A percentile compares a stretch with the other conserved stretches of the same genome.
phyloP scores from a whole-genome alignment of 2,329 filamentous ascomycete genomes.

The Boeremia lycopersici region DNA sequence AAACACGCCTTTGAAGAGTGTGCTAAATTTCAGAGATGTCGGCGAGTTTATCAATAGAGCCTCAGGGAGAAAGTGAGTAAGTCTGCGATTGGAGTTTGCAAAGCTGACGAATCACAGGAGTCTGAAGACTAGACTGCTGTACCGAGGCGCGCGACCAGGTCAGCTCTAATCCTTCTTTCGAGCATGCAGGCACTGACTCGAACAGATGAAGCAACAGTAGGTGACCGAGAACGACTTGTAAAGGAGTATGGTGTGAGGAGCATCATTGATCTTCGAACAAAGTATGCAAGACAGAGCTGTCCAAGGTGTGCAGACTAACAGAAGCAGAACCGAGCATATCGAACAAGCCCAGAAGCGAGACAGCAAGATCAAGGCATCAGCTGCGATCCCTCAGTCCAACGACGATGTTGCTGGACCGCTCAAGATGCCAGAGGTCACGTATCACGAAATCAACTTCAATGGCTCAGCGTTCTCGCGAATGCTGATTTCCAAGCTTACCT shows the following conservation, averaged over 20 bases:
- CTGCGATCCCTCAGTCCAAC: constrained; percentile 55
- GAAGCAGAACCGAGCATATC: constrained; percentile 70
- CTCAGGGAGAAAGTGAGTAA: constrained; percentile 23
- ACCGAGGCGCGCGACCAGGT: constrained; percentile 46
- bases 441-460: constrained; percentile 74
- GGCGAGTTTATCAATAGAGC: constrained; percentile 37
- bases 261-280: constrained; percentile 79
- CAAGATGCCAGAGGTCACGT: constrained; percentile 67
- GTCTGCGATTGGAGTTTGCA: not conserved
- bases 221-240: constrained; percentile 66
- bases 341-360: constrained; percentile 68
- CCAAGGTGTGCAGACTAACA: constrained; percentile 3
- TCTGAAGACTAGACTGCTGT: constrained; percentile 38
- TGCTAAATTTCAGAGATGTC: constrained; percentile 48
- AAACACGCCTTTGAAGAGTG: constrained; percentile 33
- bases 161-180: not conserved
- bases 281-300: constrained; percentile 54
- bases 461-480: constrained; percentile 72
- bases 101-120: constrained; percentile 21
- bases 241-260: constrained; percentile 69
- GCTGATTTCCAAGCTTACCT: constrained; percentile 71
- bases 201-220: constrained; percentile 71
- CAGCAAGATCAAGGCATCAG: constrained; percentile 53
- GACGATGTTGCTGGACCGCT: constrained; percentile 60
- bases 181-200: constrained; percentile 1